Conservation (phyloP, 495 filamentous ascomycete species). For the Xylaria grammica region DNA sequence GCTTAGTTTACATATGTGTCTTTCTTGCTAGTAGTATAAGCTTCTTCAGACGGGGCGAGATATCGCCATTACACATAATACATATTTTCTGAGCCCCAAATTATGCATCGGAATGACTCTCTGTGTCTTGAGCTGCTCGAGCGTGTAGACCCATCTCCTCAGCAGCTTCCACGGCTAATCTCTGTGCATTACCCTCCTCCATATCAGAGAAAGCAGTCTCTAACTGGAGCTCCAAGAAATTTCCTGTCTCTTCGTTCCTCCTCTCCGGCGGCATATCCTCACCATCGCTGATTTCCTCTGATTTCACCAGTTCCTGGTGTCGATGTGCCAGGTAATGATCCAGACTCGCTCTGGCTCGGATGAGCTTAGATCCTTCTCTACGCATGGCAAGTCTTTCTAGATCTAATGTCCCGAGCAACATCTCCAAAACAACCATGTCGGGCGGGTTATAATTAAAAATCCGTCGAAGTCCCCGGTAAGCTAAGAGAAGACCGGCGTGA, state of each 20-base stretch:
- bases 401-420: conserved; percentile 43
- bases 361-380: conserved; percentile 38
- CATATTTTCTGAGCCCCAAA: neutral
- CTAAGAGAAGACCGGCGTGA: conserved; percentile 62
- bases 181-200: conserved; percentile 43
- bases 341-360: conserved; percentile 39
- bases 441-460: conserved; percentile 57
- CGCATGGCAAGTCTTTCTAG: conserved; percentile 40
- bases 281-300: conserved; percentile 20
- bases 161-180: conserved; percentile 50
- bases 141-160: conserved; percentile 59
- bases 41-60: neutral
- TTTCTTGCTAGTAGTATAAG: too few relatives aligned
- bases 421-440: conserved; percentile 47
- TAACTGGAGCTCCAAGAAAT: conserved; percentile 31
- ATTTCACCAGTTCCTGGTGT: conserved; percentile 25
- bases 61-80: neutral
- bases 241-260: conserved; percentile 31
- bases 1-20: too few relatives aligned
- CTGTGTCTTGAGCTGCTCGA: conserved; percentile 11
- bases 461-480: conserved; percentile 59
- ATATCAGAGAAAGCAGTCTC: conserved; percentile 26
- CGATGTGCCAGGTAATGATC: conserved; percentile 33
- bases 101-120: neutral
- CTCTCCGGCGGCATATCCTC: conserved; percentile 25